Evolutionary conservation across 495 filamentous ascomycete species (phyloP), one percentile per base, ranked within the genome.

Genomic region (Clavariopsis aquatica): DNA sequence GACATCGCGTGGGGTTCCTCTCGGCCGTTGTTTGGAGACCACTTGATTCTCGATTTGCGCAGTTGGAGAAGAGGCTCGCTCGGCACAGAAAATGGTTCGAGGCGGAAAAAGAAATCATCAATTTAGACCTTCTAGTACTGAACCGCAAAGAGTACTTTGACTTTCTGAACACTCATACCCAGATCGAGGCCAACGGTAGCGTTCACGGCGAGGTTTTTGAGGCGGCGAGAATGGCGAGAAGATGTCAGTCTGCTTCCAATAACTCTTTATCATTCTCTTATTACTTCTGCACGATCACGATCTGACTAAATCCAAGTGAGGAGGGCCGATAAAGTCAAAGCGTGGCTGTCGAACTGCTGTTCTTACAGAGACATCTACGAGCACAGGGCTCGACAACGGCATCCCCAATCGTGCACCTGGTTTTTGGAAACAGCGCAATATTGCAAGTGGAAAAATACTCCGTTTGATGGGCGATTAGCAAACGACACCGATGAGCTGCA

Each of bases 11-110:
- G 5, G 23, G 46, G 0, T 61, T 47, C 34, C 22, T 31, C 49
- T 20, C 58, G 23, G 46, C 29, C 20, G 41, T 59, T 24, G 20
- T 63, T 15, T 68, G 65, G 65, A 41, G 60, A 23, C 65, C 65
- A 27, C 55, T 68, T 36, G 60, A 68, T 43, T 62, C 60, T 17
- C 58, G 65, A 24, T 62, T 68, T 28, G 24, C 60, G 23, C 52
- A 58, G 20, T 34, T 68, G 12, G 43, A 68, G 24, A 20, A 55
- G 51, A 49, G 60, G 4, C 53, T 68, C 22, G 46, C 23, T 13
- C 36, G 36, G n/a, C 65, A 68, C 23, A 28, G 23, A 20, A 23
- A 47, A 57, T 68, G 65, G 65, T 59, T 68, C 52, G 65, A 68
- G 24, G 53, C 41, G 12, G 58, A 62, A 47, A 56, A 60, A 27